Evolutionary conservation across 306 rosid species (phyloP).

Genomic region (Begonia peltatifolia): DNA sequence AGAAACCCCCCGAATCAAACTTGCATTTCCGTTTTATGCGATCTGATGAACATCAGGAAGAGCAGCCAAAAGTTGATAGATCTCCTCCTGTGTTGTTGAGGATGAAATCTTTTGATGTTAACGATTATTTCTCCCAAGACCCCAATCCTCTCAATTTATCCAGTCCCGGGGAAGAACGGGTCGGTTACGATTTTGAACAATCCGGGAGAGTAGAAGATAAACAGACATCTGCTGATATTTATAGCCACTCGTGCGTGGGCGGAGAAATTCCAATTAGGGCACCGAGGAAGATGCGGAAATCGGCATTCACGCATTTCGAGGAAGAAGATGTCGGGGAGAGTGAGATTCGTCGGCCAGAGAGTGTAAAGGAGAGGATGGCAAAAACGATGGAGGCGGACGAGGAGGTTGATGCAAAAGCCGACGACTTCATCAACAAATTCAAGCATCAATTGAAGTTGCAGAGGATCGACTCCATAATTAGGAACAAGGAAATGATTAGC

Average conservation of each 20-base stretch:
- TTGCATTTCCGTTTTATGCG: too few species aligned
- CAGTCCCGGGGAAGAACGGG: too few species aligned
- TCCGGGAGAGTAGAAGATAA: neutral
- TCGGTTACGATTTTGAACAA: neutral
- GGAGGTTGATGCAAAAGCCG: slow-evolving; percentile 70
- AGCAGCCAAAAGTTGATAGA: slow-evolving; percentile 13
- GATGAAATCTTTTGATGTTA: slow-evolving; percentile 55
- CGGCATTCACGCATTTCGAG: slow-evolving; percentile 51
- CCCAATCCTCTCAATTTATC: neutral
- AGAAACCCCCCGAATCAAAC: too few species aligned
- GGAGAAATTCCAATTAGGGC: slow-evolving; percentile 39
- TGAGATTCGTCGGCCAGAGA: slow-evolving; percentile 57
- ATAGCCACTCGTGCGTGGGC: slow-evolving; percentile 23
- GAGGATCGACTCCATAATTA: slow-evolving; percentile 57
- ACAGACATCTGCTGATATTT: slow-evolving; percentile 40
- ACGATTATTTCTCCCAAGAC: slow-evolving; percentile 4
- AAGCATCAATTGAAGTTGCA: slow-evolving; percentile 70
- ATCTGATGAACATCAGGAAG: too few species aligned
- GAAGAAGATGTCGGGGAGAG: slow-evolving; percentile 49
- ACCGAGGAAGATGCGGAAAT: slow-evolving; percentile 63
- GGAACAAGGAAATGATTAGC: slow-evolving; percentile 38
- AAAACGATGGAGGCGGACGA: slow-evolving; percentile 20
- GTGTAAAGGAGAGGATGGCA: slow-evolving; percentile 33
- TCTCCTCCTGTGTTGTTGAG: slow-evolving; percentile 64
- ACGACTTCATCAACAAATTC: slow-evolving; percentile 77